Conservation (phyloP, 2,329 filamentous ascomycete genomes). For the Hirsutella thompsonii region DNA sequence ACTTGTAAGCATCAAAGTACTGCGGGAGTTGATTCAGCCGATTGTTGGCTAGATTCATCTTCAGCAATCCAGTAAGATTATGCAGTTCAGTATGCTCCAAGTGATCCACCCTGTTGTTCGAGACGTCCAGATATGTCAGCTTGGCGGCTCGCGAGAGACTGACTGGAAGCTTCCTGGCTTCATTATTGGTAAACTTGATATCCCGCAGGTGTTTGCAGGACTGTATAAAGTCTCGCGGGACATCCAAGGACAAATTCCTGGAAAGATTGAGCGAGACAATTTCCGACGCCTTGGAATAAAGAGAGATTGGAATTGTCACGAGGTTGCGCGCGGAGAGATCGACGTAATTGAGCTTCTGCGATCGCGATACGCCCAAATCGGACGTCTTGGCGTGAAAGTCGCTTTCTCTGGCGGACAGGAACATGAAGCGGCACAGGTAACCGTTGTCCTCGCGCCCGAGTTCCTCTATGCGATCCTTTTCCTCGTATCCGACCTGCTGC, state of each 20-base stretch:
- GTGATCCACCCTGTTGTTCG: slow-evolving; percentile 83
- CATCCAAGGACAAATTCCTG: slow-evolving; percentile 78
- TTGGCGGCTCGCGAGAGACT: slow-evolving; percentile 71
- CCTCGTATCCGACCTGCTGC: slow-evolving; percentile 83
- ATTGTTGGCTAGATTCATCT: slow-evolving; percentile 90
- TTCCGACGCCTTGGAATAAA: slow-evolving; percentile 83
- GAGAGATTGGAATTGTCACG: slow-evolving; percentile 84
- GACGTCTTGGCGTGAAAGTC: slow-evolving; percentile 57
- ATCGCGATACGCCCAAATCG: slow-evolving; percentile 69
- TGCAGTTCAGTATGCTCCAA: slow-evolving; percentile 76
- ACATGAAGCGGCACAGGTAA: slow-evolving; percentile 92
- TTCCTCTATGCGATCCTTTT: slow-evolving; percentile 79
- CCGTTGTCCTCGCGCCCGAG: slow-evolving; percentile 94
- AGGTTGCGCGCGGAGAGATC: slow-evolving; percentile 84
- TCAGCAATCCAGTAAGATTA: slow-evolving; percentile 62
- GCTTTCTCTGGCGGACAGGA: slow-evolving; percentile 78
- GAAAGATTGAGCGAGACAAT: slow-evolving; percentile 94
- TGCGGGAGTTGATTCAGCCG: slow-evolving; percentile 64
- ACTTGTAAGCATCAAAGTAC: slow-evolving; percentile 71
- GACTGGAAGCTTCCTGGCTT: slow-evolving; percentile 71
- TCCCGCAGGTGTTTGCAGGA: slow-evolving; percentile 83
- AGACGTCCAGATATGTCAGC: slow-evolving; percentile 83
- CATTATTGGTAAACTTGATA: slow-evolving; percentile 92
- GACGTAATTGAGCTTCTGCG: slow-evolving; percentile 87
- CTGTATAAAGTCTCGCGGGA: slow-evolving; percentile 93